Evolutionary conservation across 2,329 filamentous ascomycete species (phyloP), one percentile per base, ranked within the genome.

Genomic region (Akanthomyces lecanii): DNA sequence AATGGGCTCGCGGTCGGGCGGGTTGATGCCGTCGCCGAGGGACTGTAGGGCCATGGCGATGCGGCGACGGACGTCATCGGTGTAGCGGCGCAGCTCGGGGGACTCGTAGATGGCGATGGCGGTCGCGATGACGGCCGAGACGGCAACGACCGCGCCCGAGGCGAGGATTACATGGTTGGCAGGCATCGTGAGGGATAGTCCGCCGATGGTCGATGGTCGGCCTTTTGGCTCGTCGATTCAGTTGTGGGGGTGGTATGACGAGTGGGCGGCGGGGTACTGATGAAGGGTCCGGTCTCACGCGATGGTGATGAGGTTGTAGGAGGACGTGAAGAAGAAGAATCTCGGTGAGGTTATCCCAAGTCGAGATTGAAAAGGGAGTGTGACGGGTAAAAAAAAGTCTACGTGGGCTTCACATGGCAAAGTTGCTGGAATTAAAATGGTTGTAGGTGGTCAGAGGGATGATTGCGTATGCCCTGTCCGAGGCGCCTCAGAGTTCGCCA

Each of bases 21-120:
- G 79, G 53, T 79, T 76, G 72, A 87, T 81, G 67, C 78, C 80
- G 63, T 88, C 84, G 64, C 85, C 83, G 33, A 88, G 77, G 11
- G 81, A 79, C 69, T 87, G 82, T 16, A 88, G 74, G 55, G 85
- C 84, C 47, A 87, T 71, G 67, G 85, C 84, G 69, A 89, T 84
- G 65, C 83, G 81, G 64, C 85, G 82, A 64, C 85, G 84, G 63
- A 87, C 77, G 71, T 87, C 82, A 66, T 85, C 81, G 66, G 85
- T 82, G 69, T 84, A 82, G 67, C 85, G 83, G 65, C 84, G 83
- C 33, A 88, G 73, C 73, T 88, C 85, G 62, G 85, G 85, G 25
- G 81, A 85, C 71, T 89, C 85, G 75, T 88, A 88, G 64, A 88
- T 78, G 66, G 83, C 82, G 64, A 86, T 80, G 64, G 83, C 83